Percentiles rank a stretch among this genome's conserved stretches.
Conservation (phyloP, 176 grass and related monocot species). For the Phoenix dactylifera region DNA sequence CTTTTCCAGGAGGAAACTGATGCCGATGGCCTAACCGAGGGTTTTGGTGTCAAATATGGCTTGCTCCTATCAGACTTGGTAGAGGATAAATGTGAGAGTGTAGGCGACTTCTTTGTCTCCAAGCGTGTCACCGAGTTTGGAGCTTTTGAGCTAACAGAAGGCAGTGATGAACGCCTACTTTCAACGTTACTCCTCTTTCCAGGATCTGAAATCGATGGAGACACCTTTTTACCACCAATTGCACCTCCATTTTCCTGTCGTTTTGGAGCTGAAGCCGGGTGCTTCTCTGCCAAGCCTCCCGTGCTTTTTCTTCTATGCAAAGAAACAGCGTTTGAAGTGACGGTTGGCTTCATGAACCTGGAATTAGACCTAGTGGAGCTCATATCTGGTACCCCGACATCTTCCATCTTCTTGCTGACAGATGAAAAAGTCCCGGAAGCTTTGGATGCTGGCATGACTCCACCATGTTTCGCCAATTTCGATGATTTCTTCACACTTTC, state of each 20-base stretch:
- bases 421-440: conserved; percentile 20
- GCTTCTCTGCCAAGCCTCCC: conserved; percentile 4
- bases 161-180: conserved; percentile 15
- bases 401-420: conserved; percentile 28
- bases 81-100: conserved; percentile 1
- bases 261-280: conserved; percentile 11
- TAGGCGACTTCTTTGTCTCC: conserved; percentile 30
- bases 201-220: conserved; percentile 40
- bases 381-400: background rate
- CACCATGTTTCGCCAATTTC: conserved; percentile 25
- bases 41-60: conserved; percentile 26
- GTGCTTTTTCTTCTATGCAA: conserved; percentile 46
- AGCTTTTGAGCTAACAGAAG: conserved; percentile 27
- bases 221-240: conserved; percentile 31
- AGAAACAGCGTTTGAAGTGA: conserved; percentile 7
- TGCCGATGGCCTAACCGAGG: conserved; percentile 25
- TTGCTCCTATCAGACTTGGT: conserved; percentile 20
- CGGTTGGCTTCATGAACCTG: conserved; percentile 24
- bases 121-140: background rate
- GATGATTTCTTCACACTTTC: background rate
- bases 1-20: conserved; percentile 44
- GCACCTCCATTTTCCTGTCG: conserved; percentile 28
- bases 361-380: conserved; percentile 12
- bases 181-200: conserved; percentile 28
- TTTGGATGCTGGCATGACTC: conserved; percentile 7